Evolutionary conservation across 2,329 filamentous ascomycete species (phyloP), one percentile per base, ranked within the genome.

Genomic region (Colletotrichum musicola): DNA sequence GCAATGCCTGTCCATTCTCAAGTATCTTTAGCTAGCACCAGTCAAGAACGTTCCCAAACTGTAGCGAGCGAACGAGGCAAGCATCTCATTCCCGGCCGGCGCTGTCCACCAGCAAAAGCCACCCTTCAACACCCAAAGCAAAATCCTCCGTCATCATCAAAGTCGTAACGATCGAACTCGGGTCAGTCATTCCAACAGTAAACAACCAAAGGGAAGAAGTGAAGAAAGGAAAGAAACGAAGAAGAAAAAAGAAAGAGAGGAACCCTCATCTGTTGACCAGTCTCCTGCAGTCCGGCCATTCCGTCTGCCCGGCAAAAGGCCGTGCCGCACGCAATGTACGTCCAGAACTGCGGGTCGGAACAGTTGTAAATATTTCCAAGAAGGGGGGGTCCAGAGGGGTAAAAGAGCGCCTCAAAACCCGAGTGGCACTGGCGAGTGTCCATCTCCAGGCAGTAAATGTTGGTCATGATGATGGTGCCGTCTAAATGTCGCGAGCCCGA

Each of bases 101-200:
- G 47, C 20, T 47, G 12, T 40, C 54, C 38, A 25, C 61, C 61
- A 42, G 42, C 55, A 22, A 60, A 40, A 40, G 30, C 49, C 40
- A 46, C 18, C 42, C 49, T 27, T 16, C 49, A 65, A 35, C 35
- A 42, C 42, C 65, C 27, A 35, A 55, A 56, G 58, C 62, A 60
- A 51, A 51, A 44, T 60, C 42, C 42, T 60, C 62, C 65, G 25
- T 59, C 65, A 65, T 68, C 65, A 68, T 68, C 65, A 68, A 65
- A 65, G 55, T 68, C 65, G 62, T 69, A 67, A 62, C 56, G 67
- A 69, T 69, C 53, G 67, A 68, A 69, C 54, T 47, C 53, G 53
- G 67, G 63, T 69, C 64, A 68, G 63, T 69, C 67, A 67, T 62
- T 53, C 57, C 67, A 62, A 40, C n/a, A 59, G 49, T 50, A 50